Evolutionary conservation across 352 stramenopile genomes (phyloP), one percentile per base, ranked within the genome.

Genomic region (Blastocystis sp.): DNA sequence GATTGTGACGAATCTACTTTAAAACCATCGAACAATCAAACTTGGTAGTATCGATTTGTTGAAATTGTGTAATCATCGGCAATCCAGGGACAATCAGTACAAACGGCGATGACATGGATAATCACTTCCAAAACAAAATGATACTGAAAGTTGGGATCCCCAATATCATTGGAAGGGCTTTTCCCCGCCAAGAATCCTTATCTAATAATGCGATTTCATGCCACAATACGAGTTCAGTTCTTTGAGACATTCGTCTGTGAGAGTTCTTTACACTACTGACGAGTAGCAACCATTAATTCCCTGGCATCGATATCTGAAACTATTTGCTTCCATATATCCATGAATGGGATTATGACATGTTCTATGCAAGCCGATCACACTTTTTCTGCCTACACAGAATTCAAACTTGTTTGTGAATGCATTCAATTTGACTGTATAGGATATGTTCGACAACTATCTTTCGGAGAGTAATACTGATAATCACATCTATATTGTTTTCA

Each of bases 371-470:
- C 56, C 12, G 66, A 78, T 56, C 66, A 78, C 42, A 78, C 66
- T 7, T 78, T 78, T 32, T 78, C 66, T 14, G 66, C 66, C 0
- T 78, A 59, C n/a, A 78, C 66, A 32, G 32, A 78, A 54, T 78
- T 78, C 32, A 27, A 39, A 27, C 66, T 78, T 7, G 66, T 78
- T 46, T 43, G 14, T 32, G 14, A 4, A 37, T 29, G n/a, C 19
- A 58, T 19, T 29, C 2, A 32, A 21, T 21, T 14, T 42, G 5
- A 61, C 5, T 2, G 11, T 21, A n/a, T 78, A 78, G 66, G 66
- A 78, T 9, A 78, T 78, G 66, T 78, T 78, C 66, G 66, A 78
- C 7, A n/a, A 78, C 66, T 78, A 59, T 35, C 24, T 78, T 24
- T 54, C 66, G 12, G 66, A 78, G 66, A 78, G 66, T 35, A 78